phyloP scores from a whole-genome alignment of 345 rosid species.

The Salix purpurea region DNA sequence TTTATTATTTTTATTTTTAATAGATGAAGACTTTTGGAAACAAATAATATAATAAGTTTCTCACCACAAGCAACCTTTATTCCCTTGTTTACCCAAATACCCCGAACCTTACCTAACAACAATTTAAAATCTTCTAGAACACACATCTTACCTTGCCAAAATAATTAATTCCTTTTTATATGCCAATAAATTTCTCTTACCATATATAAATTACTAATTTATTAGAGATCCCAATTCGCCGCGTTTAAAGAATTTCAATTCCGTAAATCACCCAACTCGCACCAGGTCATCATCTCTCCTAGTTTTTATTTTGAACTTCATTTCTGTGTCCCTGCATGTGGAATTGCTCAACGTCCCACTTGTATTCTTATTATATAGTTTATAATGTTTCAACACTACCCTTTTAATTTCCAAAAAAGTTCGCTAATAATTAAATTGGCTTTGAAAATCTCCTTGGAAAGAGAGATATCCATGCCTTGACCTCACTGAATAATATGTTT shows the following conservation, averaged over 20 bases:
- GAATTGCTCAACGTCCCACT: too few relatives aligned
- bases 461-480: too few relatives aligned
- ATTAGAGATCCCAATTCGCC: slow-evolving; percentile 39
- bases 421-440: neutral
- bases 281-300: slow-evolving; percentile 16
- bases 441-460: neutral
- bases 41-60: neutral
- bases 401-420: neutral
- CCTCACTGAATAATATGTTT: too few relatives aligned
- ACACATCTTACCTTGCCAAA: neutral
- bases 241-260: slow-evolving; percentile 33
- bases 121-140: neutral
- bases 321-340: neutral
- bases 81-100: neutral
- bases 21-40: neutral
- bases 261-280: slow-evolving; percentile 13
- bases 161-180: neutral
- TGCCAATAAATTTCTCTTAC: neutral
- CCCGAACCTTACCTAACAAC: slow-evolving; percentile 1
- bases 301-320: neutral
- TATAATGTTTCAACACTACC: neutral
- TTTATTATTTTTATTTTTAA: neutral
- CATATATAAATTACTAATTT: neutral
- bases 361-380: neutral
- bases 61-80: neutral